phyloP scores from a whole-genome alignment of 495 filamentous ascomycete genomes.

The Penicillium goetzii region DNA sequence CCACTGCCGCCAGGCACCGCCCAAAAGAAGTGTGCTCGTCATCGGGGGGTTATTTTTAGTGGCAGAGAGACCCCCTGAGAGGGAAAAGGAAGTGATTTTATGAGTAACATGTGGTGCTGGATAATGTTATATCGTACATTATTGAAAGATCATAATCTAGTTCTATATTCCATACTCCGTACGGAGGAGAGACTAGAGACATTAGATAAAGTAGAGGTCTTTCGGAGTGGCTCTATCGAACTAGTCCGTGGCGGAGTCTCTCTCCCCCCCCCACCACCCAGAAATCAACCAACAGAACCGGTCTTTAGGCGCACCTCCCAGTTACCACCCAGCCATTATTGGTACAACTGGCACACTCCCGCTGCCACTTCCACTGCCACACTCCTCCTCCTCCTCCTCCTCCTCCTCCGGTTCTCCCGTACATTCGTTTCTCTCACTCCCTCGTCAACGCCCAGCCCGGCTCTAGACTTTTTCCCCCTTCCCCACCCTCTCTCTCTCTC shows the following conservation, averaged over 20 bases:
- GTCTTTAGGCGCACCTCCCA: too few relatives aligned
- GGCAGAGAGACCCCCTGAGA: background rate
- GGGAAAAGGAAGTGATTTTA: background rate
- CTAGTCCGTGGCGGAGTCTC: background rate
- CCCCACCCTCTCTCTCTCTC: background rate
- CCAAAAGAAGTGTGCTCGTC: background rate
- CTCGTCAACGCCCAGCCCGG: conserved; percentile 2
- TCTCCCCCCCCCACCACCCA: background rate
- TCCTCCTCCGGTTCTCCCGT: conserved; percentile 3
- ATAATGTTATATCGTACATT: too few relatives aligned
- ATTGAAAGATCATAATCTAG: too few relatives aligned
- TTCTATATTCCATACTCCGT: too few relatives aligned
- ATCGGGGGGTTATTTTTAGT: conserved; percentile 10
- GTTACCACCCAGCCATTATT: too few relatives aligned
- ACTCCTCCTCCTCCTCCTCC: background rate
- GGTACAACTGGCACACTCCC: background rate
- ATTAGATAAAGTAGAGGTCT: too few relatives aligned
- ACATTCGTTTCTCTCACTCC: background rate
- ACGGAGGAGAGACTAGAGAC: too few relatives aligned
- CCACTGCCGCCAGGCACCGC: conserved; percentile 10
- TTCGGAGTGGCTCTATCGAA: background rate
- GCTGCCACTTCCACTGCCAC: background rate
- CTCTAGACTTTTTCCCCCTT: background rate
- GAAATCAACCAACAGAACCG: background rate
- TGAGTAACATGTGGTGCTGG: too few relatives aligned